Conservation (phyloP, 2,329 filamentous ascomycete genomes). For the Fusarium longipes region DNA sequence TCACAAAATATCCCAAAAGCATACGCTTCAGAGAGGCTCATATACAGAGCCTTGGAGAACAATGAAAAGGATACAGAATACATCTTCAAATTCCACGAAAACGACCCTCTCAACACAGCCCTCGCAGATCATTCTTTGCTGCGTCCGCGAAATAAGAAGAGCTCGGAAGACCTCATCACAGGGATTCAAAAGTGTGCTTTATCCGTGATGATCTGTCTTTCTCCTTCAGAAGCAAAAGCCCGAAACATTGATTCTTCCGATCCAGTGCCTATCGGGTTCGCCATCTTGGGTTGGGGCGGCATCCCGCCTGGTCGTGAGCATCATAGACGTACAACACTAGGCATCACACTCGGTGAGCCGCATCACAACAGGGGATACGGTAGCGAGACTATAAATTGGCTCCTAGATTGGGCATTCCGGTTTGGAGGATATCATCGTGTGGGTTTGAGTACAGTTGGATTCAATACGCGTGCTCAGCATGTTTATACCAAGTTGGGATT, state of each 20-base stretch:
- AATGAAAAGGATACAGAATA: constrained; percentile 2
- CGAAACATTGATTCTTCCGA: background rate
- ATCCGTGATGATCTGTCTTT: background rate
- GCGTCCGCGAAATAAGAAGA: background rate
- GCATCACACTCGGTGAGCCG: background rate
- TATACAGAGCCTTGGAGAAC: background rate
- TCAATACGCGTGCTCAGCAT: constrained; percentile 55
- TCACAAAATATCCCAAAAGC: background rate
- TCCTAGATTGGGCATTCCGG: constrained; percentile 58
- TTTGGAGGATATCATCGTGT: constrained; percentile 59
- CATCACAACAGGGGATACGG: constrained; percentile 59
- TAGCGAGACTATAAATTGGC: constrained; percentile 59
- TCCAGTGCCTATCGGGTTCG: background rate
- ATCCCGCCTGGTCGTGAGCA: background rate
- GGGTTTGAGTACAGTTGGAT: constrained; percentile 54
- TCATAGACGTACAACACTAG: background rate
- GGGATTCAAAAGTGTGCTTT: background rate
- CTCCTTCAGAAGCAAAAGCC: background rate
- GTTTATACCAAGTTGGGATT: constrained; percentile 61
- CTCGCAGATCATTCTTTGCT: background rate
- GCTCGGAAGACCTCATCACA: background rate
- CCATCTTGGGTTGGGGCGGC: background rate
- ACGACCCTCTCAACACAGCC: background rate
- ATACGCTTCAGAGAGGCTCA: background rate
- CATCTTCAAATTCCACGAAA: background rate